Conservation (phyloP, 768 basidiomycete species). For the Hysterangium stoloniferum region DNA sequence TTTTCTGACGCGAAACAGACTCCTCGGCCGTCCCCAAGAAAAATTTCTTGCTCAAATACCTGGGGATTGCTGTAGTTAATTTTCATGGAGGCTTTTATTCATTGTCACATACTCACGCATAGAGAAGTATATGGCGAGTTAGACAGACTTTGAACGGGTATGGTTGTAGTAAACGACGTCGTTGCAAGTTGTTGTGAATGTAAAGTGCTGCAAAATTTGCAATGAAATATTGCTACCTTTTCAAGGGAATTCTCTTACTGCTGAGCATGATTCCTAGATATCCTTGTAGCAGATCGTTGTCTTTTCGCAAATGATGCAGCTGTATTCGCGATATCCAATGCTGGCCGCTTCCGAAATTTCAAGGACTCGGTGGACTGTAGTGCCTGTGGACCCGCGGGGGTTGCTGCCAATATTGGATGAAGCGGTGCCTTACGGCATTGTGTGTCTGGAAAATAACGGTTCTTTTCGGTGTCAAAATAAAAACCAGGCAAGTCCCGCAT, state of each 20-base stretch:
- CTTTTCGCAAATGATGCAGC: too few relatives aligned
- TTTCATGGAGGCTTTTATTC: not conserved
- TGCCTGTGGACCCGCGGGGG: too few relatives aligned
- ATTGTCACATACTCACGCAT: not conserved
- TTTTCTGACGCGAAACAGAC: not conserved
- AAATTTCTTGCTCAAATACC: not conserved
- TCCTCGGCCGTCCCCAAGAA: constrained; percentile 3
- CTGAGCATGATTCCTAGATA: not conserved
- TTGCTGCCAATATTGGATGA: too few relatives aligned
- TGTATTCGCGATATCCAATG: too few relatives aligned
- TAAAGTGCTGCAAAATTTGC: not conserved
- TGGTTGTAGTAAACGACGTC: not conserved
- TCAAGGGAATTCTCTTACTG: not conserved
- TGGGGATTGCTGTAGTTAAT: not conserved
- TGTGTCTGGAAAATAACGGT: constrained; percentile 50
- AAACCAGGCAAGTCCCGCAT: constrained; percentile 43
- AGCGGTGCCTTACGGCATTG: constrained; percentile 17
- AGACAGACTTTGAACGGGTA: not conserved
- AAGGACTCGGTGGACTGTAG: too few relatives aligned
- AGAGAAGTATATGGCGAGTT: not conserved
- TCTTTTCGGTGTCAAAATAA: constrained; percentile 42
- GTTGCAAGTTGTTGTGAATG: not conserved
- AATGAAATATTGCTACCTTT: not conserved
- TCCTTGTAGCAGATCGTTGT: too few relatives aligned
- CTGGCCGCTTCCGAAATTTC: too few relatives aligned